These are phyloP conservation scores for Phialocephala subalpina DNA, from an alignment of 2,329 filamentous ascomycete genomes.

Conservation along the genomic window DNA sequence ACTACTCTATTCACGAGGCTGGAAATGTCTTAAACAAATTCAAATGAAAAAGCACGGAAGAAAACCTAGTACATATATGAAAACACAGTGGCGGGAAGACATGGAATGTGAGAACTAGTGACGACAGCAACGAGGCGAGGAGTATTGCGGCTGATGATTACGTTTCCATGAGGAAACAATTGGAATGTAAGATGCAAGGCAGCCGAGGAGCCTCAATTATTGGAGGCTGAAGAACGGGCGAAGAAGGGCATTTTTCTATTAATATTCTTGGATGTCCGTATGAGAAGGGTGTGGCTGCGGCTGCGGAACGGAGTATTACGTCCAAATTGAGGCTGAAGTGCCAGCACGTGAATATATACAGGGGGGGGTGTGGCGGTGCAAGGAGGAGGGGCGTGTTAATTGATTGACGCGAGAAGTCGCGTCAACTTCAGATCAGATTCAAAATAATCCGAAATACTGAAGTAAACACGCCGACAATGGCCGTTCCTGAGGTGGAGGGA, in stretches of 20 bases:
- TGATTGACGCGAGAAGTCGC: conserved; percentile 23
- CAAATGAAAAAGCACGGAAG: background rate
- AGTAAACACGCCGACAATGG: conserved; percentile 30
- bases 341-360: background rate
- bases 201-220: background rate
- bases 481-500: conserved; percentile 35
- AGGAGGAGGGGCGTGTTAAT: conserved; percentile 15
- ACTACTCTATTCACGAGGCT: background rate
- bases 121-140: conserved; percentile 6
- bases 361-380: background rate
- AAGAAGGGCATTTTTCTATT: background rate
- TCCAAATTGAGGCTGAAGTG: conserved; percentile 1
- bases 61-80: conserved; percentile 1
- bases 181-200: background rate
- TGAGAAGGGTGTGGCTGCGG: background rate
- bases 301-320: background rate
- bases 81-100: conserved; percentile 1
- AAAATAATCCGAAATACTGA: background rate
- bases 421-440: background rate
- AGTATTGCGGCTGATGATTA: background rate
- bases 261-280: conserved; percentile 5
- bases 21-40: background rate
- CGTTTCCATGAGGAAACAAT: background rate
- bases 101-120: conserved; percentile 7
- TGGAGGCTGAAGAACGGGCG: background rate